These are phyloP conservation scores for Sporisorium scitamineum DNA, from an alignment of 1,284 basidiomycete species.

Conservation along the genomic window DNA sequence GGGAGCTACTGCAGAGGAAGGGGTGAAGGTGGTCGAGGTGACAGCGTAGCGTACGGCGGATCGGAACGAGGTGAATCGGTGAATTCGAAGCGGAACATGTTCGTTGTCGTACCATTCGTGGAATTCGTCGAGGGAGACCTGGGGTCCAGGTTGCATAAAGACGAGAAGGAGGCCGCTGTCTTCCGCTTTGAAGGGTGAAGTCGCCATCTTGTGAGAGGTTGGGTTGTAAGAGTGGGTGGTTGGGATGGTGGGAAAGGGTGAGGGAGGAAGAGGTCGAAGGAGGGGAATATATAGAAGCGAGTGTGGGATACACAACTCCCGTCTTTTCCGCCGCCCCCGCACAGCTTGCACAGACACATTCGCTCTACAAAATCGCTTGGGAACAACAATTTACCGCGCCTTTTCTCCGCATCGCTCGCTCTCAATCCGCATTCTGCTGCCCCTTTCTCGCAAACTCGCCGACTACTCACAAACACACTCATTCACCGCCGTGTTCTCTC, in stretches of 20 bases:
- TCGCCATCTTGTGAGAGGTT: background rate
- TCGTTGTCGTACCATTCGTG: slow-evolving; percentile 71
- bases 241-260: background rate
- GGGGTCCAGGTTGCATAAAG: slow-evolving; percentile 62
- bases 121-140: slow-evolving; percentile 60
- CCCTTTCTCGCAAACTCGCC: background rate
- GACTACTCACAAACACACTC: background rate
- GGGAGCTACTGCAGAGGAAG: slow-evolving; percentile 19
- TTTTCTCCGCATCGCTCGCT: background rate
- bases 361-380: too few species aligned
- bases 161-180: slow-evolving; percentile 65
- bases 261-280: background rate
- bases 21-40: background rate
- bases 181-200: slow-evolving; percentile 17
- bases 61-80: slow-evolving; percentile 28
- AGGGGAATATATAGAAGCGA: background rate
- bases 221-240: background rate
- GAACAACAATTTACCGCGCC: slow-evolving; percentile 7
- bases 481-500: too few species aligned
- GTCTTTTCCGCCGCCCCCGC: slow-evolving; percentile 4
- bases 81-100: slow-evolving; percentile 69
- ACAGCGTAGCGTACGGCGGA: slow-evolving; percentile 34
- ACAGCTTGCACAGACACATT: background rate
- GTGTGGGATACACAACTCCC: background rate
- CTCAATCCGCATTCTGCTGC: background rate